A percentile compares a stretch with the other conserved stretches of the same genome.
Conservation (phyloP, 2,329 filamentous ascomycete genomes). For the Xylariaceae sp. region DNA sequence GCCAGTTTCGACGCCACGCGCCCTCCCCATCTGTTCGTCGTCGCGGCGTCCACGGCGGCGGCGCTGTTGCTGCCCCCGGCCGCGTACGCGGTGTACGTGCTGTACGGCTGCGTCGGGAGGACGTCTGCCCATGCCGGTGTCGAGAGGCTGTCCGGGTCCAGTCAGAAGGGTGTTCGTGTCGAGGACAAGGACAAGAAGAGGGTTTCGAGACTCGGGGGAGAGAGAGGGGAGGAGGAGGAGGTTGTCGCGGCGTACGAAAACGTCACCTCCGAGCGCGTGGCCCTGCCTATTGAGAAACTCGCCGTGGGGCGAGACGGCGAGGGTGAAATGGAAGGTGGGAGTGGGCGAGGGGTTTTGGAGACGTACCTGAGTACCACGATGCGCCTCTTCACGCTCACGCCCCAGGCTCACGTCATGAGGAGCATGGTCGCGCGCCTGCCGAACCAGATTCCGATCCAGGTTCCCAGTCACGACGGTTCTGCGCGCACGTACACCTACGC, state of each 20-base stretch:
- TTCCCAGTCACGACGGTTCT: too few species aligned
- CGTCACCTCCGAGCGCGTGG: too few species aligned
- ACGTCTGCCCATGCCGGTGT: constrained; percentile 9
- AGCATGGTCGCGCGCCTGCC: constrained; percentile 12
- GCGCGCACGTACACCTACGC: too few species aligned
- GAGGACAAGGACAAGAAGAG: too few species aligned
- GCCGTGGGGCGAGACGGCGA: constrained; percentile 1
- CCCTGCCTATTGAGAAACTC: too few species aligned
- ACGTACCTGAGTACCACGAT: constrained; percentile 21
- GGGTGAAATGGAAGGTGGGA: background rate
- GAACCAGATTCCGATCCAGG: background rate
- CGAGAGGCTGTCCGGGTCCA: constrained; percentile 9
- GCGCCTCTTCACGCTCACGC: constrained; percentile 21
- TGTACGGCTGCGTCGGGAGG: constrained; percentile 10
- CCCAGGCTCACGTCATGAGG: constrained; percentile 21
- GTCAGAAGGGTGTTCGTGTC: background rate
- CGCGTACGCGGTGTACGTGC: constrained; percentile 12
- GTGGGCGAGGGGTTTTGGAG: constrained; percentile 5
- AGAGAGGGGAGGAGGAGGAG: background rate
- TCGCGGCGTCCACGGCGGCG: too few species aligned
- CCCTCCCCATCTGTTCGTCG: too few species aligned
- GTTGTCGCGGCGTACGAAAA: too few species aligned
- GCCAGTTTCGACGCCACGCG: constrained; percentile 1
- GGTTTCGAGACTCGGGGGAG: background rate
- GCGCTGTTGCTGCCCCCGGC: constrained; percentile 16